phyloP scores from a whole-genome alignment of 768 basidiomycete species.

The Psilocybe sp. region DNA sequence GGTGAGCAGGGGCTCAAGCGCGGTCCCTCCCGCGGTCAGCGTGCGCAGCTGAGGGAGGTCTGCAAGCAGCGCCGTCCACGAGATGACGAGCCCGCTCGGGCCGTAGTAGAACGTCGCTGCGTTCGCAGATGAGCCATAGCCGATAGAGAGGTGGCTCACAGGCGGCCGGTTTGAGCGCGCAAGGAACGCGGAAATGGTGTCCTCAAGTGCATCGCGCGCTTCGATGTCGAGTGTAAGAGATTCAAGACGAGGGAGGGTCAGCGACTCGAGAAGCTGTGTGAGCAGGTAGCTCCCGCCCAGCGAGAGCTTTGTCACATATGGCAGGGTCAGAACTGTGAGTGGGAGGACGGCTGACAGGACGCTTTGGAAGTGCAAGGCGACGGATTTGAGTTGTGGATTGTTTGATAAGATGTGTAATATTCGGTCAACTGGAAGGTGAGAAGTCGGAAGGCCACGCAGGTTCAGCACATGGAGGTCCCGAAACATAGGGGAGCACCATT shows the following conservation, averaged over 20 bases:
- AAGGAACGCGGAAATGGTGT: constrained; percentile 60
- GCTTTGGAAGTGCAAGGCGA: constrained; percentile 61
- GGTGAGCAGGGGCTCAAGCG: constrained; percentile 60
- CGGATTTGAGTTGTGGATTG: constrained; percentile 53
- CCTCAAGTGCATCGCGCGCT: constrained; percentile 72
- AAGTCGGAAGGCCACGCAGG: constrained; percentile 62
- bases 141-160: constrained; percentile 58
- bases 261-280: constrained; percentile 55
- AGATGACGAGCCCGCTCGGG: constrained; percentile 53
- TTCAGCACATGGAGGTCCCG: constrained; percentile 56
- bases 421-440: constrained; percentile 64
- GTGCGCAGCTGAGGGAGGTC: constrained; percentile 58
- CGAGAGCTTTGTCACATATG: constrained; percentile 50
- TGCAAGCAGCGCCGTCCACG: constrained; percentile 60
- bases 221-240: constrained; percentile 68
- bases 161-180: constrained; percentile 57
- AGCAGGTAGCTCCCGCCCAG: constrained; percentile 70
- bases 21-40: constrained; percentile 62
- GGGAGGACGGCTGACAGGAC: constrained; percentile 65
- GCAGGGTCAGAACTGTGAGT: constrained; percentile 48
- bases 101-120: constrained; percentile 55
- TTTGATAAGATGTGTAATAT: constrained; percentile 61
- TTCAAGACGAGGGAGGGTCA: constrained; percentile 57
- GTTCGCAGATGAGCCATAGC: constrained; percentile 37
- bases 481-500: constrained; percentile 75